Evolutionary conservation across 768 basidiomycete genomes (phyloP).

Genomic region (Boletus sensibilis): DNA sequence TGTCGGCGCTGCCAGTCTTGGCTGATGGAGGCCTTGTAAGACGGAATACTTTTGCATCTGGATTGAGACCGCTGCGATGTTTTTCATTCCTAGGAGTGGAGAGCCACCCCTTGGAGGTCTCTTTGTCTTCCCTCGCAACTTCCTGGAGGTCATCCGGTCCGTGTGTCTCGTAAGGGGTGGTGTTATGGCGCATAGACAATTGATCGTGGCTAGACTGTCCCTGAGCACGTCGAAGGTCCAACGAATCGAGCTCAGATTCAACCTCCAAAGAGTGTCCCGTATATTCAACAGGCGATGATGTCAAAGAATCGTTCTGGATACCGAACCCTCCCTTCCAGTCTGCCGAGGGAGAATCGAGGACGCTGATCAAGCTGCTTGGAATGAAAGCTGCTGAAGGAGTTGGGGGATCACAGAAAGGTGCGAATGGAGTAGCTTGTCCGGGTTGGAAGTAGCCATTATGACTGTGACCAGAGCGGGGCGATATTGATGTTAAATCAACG

Average conservation of each 20-base stretch:
- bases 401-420: slow-evolving; percentile 50
- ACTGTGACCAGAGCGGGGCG: slow-evolving; percentile 11
- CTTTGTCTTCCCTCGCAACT: slow-evolving; percentile 9
- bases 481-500: slow-evolving; percentile 18
- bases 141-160: slow-evolving; percentile 17
- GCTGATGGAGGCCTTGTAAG: slow-evolving; percentile 36
- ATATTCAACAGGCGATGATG: slow-evolving; percentile 44
- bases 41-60: slow-evolving; percentile 82
- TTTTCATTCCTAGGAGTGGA: slow-evolving; percentile 44
- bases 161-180: slow-evolving; percentile 36
- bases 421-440: slow-evolving; percentile 39
- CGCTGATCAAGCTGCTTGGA: slow-evolving; percentile 48
- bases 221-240: slow-evolving; percentile 40
- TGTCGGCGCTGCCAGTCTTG: slow-evolving; percentile 13
- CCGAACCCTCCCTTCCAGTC: slow-evolving; percentile 44
- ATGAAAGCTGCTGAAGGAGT: slow-evolving; percentile 49
- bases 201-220: slow-evolving; percentile 16
- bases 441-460: slow-evolving; percentile 17
- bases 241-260: slow-evolving; percentile 45
- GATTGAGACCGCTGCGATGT: slow-evolving; percentile 72
- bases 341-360: slow-evolving; percentile 52
- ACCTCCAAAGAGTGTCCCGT: slow-evolving; percentile 27
- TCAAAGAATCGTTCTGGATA: slow-evolving; percentile 25
- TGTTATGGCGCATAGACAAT: slow-evolving; percentile 29
- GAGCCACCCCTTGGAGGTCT: slow-evolving; percentile 48